Evolutionary conservation across 108 stramenopile species (phyloP), one percentile per base, ranked within the genome.

Genomic region (Nannochloropsis salina): DNA sequence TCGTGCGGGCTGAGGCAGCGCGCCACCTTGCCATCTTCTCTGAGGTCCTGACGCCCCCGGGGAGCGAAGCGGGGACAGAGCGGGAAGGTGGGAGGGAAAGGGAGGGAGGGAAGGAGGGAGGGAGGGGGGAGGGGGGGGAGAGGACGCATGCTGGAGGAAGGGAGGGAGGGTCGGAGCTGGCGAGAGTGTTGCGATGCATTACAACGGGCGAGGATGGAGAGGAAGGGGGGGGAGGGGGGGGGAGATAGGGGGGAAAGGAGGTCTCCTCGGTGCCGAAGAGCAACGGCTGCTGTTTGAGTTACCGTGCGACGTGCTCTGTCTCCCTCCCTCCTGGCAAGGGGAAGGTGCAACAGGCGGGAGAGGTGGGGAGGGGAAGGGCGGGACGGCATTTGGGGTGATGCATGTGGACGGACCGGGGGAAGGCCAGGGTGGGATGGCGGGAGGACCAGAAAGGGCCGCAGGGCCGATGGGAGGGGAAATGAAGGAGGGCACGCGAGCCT

Each of bases 301-400:
- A n/a, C 61, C 61, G 61, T 74, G 61, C 8, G 61, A 74, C 8
- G 61, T 74, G 61, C 61, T 74, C n/a, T 74, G n/a, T 74, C 15
- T n/a, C 20, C 61, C 61, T 74, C 61, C 20, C 6, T 74, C n/a
- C 15, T 15, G 61, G 61, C 61, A 74, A 74, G 6, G 61, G 61
- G n/a, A n/a, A n/a, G 61, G 6, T 31, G 31, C 31, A n/a, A 6
- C 20, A 74, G 61, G 61, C 15, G n/a, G 61, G 61, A n/a, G 61
- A 74, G 61, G 61, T 0, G 61, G 8, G n/a, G n/a, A n/a, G n/a
- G 61, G n/a, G 61, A n/a, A 74, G 8, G 61, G 20, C 15, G 61
- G 61, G 61, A n/a, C 61, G 61, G n/a, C n/a, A n/a, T n/a, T 74
- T 15, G 61, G n/a, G 20, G 61, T 74, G 61, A 74, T 74, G n/a